Conservation (phyloP, 2,329 filamentous ascomycete species). For the Calonectria ilicicola region DNA sequence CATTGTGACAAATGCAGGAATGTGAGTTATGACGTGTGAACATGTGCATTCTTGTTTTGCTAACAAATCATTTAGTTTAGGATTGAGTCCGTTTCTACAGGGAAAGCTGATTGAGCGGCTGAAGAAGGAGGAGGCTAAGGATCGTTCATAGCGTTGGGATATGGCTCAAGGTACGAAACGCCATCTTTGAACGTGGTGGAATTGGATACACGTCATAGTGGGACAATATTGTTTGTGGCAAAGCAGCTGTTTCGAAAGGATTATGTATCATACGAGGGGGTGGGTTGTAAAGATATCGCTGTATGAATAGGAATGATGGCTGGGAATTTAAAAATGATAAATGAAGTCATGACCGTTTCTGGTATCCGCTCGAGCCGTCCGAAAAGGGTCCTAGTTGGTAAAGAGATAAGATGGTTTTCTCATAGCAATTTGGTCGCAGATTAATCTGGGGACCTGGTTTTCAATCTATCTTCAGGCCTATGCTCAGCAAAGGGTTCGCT, state of each 20-base stretch:
- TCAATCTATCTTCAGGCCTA: not conserved
- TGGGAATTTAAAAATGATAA: not conserved
- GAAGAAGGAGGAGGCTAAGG: conserved; percentile 61
- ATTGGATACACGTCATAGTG: not conserved
- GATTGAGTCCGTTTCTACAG: conserved; percentile 58
- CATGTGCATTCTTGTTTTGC: conserved; percentile 5
- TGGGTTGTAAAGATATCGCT: not conserved
- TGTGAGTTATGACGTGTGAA: conserved; percentile 61
- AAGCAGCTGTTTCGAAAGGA: not conserved
- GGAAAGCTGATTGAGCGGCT: conserved; percentile 66
- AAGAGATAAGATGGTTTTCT: not conserved
- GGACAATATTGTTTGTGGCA: not conserved
- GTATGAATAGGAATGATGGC: not conserved
- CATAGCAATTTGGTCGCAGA: not conserved
- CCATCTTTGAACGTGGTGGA: not conserved
- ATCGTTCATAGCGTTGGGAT: conserved; percentile 37
- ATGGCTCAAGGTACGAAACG: not conserved
- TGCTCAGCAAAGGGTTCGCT: not conserved
- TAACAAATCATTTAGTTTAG: conserved; percentile 43
- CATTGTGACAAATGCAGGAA: conserved; percentile 73
- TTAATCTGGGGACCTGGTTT: not conserved
- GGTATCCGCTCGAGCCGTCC: not conserved
- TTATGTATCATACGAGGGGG: not conserved
- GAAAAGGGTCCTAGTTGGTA: not conserved
- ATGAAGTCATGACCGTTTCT: not conserved